Evolutionary conservation across 208 protist genomes (phyloP), one percentile per base, ranked within the genome.

Genomic region (Leishmania martiniquensis): DNA sequence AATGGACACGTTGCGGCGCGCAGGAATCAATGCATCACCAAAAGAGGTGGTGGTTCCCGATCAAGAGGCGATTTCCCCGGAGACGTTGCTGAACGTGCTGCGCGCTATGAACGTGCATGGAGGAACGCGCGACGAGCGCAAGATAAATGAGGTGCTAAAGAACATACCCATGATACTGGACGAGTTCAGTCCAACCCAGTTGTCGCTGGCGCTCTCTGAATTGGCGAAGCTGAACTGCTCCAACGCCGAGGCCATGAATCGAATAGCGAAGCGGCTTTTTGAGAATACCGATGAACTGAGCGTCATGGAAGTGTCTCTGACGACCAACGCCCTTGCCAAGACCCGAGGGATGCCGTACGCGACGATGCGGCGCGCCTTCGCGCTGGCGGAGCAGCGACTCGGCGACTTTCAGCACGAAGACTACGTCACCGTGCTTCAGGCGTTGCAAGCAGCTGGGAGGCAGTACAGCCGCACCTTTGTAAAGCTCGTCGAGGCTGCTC

Each of bases 321-420:
- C 85, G 10, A 55, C 77, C 1, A 87, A 77, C 52, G 83, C 81
- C 47, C 78, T 96, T 29, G 85, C 88, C 22, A 81, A 78, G 32
- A 85, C 80, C 29, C 78, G 81, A n/a, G 92, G 94, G 34, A 85
- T 96, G 54, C 89, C 89, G 25, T 84, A 87, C 52, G 72, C 81
- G 12, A 84, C 92, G 2, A 7, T 95, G 45, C 86, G 86, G 25
- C 85, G 76, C 9, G 75, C 89, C 17, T 86, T 92, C 39, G 25
- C 72, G 45, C 69, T 92, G 9, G 81, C 88, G 17, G 91, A 94
- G 73, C 65, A 84, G 42, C 85, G 84, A 39, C 59, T 91, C 4
- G 15, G 63, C 2, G 87, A 95, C 34, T 94, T 97, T 69, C 86
- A 95, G 55, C 87, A 84, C 22, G 91, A 97, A 72, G 94, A 97